Percentiles rank a stretch among this genome's conserved stretches.
These are phyloP conservation scores for Naganishia antarctica DNA, from an alignment of 768 basidiomycete species.

Conservation along the genomic window DNA sequence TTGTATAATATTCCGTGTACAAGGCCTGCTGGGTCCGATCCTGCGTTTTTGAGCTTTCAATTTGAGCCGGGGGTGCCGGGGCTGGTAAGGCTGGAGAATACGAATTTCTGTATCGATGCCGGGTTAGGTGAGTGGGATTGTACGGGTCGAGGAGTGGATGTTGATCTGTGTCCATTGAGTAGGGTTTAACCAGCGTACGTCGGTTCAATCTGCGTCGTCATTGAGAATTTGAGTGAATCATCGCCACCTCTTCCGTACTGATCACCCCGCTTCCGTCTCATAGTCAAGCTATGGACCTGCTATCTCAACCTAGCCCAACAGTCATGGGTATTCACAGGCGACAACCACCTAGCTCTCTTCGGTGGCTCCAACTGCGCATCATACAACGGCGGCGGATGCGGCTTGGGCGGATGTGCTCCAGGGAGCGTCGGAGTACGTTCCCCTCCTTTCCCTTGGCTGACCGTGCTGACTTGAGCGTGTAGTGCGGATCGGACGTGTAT, in stretches of 20 bases:
- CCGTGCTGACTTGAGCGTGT: not conserved
- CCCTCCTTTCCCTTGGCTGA: not conserved
- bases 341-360: slow-evolving; percentile 19
- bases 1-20: slow-evolving; percentile 20
- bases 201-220: too few relatives aligned
- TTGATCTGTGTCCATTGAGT: not conserved
- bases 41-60: not conserved
- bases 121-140: slow-evolving; percentile 27
- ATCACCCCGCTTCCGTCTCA: too few relatives aligned
- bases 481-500: not conserved
- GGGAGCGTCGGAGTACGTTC: slow-evolving; percentile 9
- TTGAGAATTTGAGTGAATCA: too few relatives aligned
- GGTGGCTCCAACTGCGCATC: not conserved
- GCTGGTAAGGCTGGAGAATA: slow-evolving; percentile 17
- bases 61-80: slow-evolving; percentile 7
- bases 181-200: slow-evolving; percentile 3
- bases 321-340: not conserved
- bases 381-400: slow-evolving; percentile 21
- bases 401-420: slow-evolving; percentile 17
- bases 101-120: slow-evolving; percentile 32
- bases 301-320: not conserved
- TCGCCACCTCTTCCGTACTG: too few relatives aligned
- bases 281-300: slow-evolving; percentile 23
- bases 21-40: not conserved
- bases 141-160: too few relatives aligned